Evolutionary conservation across 805 yeast species (phyloP).

Genomic region (Pichia heedii): DNA sequence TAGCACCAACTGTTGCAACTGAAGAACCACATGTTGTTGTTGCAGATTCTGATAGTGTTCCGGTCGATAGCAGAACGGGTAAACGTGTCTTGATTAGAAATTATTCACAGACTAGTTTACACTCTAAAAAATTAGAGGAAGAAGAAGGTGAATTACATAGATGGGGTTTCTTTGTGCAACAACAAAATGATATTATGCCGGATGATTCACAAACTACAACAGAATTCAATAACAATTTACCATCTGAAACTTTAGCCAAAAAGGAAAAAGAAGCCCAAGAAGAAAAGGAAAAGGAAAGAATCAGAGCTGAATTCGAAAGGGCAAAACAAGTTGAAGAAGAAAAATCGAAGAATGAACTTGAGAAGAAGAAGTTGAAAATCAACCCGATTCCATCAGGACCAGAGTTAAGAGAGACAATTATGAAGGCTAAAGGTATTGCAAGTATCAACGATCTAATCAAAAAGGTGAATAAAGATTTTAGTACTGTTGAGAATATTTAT

Average conservation of each 20-base stretch:
- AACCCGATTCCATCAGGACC: slow-evolving; percentile 43
- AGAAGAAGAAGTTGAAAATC: slow-evolving; percentile 18
- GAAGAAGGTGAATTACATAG: slow-evolving; percentile 91
- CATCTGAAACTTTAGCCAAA: not conserved
- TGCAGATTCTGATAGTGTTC: slow-evolving; percentile 49
- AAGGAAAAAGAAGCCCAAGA: not conserved
- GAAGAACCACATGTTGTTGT: slow-evolving; percentile 62
- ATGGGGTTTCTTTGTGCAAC: slow-evolving; percentile 75
- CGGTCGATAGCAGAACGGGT: slow-evolving; percentile 64
- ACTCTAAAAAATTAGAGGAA: slow-evolving; percentile 70
- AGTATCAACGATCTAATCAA: slow-evolving; percentile 59
- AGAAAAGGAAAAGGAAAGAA: slow-evolving; percentile 7
- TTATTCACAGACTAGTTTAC: slow-evolving; percentile 52
- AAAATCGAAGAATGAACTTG: slow-evolving; percentile 4
- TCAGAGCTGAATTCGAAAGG: slow-evolving; percentile 3
- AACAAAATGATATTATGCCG: slow-evolving; percentile 33
- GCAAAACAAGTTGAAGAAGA: slow-evolving; percentile 4
- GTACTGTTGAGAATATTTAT: slow-evolving; percentile 22
- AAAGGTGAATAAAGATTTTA: slow-evolving; percentile 46
- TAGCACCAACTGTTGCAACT: slow-evolving; percentile 1
- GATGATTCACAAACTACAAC: slow-evolving; percentile 11
- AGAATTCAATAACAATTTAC: not conserved
- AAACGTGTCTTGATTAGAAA: slow-evolving; percentile 59
- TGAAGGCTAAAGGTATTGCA: slow-evolving; percentile 67
- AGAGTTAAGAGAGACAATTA: slow-evolving; percentile 50